These are phyloP conservation scores for Kwoniella dejecticola DNA, from an alignment of 768 basidiomycete species.

Conservation along the genomic window DNA sequence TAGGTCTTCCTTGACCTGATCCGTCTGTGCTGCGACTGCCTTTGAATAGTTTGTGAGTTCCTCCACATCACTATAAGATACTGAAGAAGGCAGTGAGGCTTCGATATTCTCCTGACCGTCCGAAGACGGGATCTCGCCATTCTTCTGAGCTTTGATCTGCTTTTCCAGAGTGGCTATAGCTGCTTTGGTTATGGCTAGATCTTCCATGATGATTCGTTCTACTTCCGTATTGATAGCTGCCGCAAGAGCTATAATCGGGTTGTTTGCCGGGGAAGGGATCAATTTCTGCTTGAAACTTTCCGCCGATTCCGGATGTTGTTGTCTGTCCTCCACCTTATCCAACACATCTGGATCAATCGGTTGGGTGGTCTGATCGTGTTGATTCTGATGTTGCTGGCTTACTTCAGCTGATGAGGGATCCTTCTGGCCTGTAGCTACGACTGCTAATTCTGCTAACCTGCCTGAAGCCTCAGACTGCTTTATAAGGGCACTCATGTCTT, in stretches of 20 bases:
- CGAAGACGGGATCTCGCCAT: not conserved
- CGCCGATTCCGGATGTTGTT: too few species aligned
- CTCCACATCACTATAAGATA: conserved; percentile 7
- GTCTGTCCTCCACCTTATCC: too few species aligned
- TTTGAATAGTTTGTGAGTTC: not conserved
- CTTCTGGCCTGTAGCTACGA: conserved; percentile 34
- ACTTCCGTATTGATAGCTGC: conserved; percentile 45
- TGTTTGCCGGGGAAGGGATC: conserved; percentile 5
- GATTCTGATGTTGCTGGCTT: not conserved
- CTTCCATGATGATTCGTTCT: conserved; percentile 40
- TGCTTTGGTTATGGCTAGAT: conserved; percentile 38
- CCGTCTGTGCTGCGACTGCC: not conserved
- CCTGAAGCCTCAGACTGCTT: conserved; percentile 37
- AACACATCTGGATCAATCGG: too few species aligned
- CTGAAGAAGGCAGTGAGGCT: conserved; percentile 10
- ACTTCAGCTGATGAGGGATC: not conserved
- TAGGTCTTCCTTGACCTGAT: conserved; percentile 10
- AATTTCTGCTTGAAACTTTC: not conserved
- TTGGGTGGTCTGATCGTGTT: not conserved
- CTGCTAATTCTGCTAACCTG: conserved; percentile 45
- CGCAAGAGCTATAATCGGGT: conserved; percentile 21
- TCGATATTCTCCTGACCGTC: conserved; percentile 8
- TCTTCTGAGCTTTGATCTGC: conserved; percentile 22
- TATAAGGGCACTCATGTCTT: conserved; percentile 35
- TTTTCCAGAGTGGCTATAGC: conserved; percentile 31